Conservation (phyloP, 805 yeast species). For the Jamesozyma spencerorum region DNA sequence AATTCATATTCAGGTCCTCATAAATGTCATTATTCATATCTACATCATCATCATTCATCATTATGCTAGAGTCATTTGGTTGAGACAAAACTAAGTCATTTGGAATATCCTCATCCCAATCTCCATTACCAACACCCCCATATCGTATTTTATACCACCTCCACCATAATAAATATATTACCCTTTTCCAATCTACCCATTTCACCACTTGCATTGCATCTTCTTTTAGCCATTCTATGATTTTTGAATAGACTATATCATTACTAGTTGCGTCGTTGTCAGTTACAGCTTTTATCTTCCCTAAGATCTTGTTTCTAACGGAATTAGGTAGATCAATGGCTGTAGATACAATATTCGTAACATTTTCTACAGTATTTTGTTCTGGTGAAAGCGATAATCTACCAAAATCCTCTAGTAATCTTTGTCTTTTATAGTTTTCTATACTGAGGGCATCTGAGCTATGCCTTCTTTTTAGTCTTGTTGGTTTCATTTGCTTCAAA, state of each 20-base stretch:
- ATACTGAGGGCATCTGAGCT: slow-evolving; percentile 21
- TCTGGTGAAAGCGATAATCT: slow-evolving; percentile 16
- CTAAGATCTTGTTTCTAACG: slow-evolving; percentile 4
- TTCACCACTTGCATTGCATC: slow-evolving; percentile 22
- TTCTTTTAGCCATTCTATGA: slow-evolving; percentile 20
- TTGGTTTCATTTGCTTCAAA: slow-evolving; percentile 9
- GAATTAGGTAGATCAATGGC: slow-evolving; percentile 7
- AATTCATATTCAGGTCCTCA: neutral
- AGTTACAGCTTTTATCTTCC: too few species aligned
- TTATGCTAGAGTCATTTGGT: neutral
- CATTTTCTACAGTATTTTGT: neutral
- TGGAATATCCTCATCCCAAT: slow-evolving; percentile 5
- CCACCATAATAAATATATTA: slow-evolving; percentile 24
- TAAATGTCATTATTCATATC: slow-evolving; percentile 10
- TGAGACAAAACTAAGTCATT: neutral
- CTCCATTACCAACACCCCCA: neutral
- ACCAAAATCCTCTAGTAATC: slow-evolving; percentile 27
- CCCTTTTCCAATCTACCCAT: slow-evolving; percentile 19
- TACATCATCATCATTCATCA: slow-evolving; percentile 8
- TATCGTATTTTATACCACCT: slow-evolving; percentile 20
- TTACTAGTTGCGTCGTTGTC: slow-evolving; percentile 1
- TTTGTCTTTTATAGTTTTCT: slow-evolving; percentile 28
- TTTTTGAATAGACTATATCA: slow-evolving; percentile 15
- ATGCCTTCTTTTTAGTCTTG: slow-evolving; percentile 23
- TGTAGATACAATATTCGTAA: slow-evolving; percentile 5